Evolutionary conservation across 371 early-diverging fungal genomes (phyloP), one percentile per base, ranked within the genome.

Genomic region (Mortierella sp.): DNA sequence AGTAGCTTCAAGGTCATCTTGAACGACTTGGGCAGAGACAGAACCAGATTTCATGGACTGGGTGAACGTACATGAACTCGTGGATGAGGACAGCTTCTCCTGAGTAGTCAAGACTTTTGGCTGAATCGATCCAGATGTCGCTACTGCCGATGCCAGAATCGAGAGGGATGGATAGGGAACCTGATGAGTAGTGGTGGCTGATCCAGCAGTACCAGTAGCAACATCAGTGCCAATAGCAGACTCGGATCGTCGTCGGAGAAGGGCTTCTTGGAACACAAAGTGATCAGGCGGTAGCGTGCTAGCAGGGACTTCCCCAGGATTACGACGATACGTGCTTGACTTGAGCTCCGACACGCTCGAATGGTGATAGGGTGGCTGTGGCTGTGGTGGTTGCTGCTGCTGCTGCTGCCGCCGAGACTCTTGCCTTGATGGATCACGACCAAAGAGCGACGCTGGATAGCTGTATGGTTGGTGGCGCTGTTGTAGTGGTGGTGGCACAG

Each of bases 221-320:
- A 34, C 43, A n/a, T n/a, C n/a, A n/a, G n/a, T n/a, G n/a, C n/a
- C n/a, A 44, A 12, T 44, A 7, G 44, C 44, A 19, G 44, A 19
- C 44, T 44, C 44, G n/a, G 44, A 44, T n/a, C 44, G 44, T 44
- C 44, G 44, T 44, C 44, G 12, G 7, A 68, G 29, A 4, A 63
- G 40, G 5, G 72, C 72, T 22, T 71, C 72, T 22, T 54, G 65
- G 24, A 71, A 71, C 27, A 71, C 54, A 31, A 66, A 67, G 24
- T 66, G 73, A 28, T 72, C 73, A 12, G 73, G 73, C 0, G 73
- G 73, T 5, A 72, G 45, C 2, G 66, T 61, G 43, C 73, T 72
- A 3, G 73, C 52, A 39, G 73, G 67, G 0, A 72, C 67, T 39
- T 72, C 66, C 6, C 62, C 73, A 3, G 73, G 73, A 21, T 72